Evolutionary conservation across 2,329 filamentous ascomycete species (phyloP), one percentile per base, ranked within the genome.

Genomic region (Phyllosticta citrichinensis): DNA sequence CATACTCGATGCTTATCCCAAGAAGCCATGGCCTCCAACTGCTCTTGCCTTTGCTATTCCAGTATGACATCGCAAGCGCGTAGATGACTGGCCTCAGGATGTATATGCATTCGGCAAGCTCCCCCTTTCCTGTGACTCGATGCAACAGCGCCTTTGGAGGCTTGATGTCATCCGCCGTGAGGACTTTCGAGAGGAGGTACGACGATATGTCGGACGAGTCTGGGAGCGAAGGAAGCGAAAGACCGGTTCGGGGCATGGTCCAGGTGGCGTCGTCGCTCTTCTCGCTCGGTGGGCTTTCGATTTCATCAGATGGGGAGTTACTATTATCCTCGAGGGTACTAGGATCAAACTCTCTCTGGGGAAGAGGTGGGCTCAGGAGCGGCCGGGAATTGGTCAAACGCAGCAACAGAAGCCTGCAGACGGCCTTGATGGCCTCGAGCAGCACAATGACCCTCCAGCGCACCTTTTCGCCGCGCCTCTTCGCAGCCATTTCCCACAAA

Each of bases 131-230:
- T 30, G 80, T 80, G 2, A 81, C 82, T 40, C 85, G 85, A 71
- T 95, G 92, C n/a, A 97, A 80, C 6, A 99, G 82, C 59, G 88
- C 87, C 40, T 88, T 87, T 0, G 94, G 90, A 0, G 93, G 89
- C 73, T 96, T 97, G 78, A 99, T 94, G 71, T 97, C 94, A 75
- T 99, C 94, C 9, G 94, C 91, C 0, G 91, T 96, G 55, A 99
- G 81, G 12, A 97, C 93, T 66, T 95, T 92, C 35, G 88, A 87
- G 24, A 96, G 84, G 4, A 99, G 83, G 73, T 96, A 99, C 53
- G 84, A 85, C 57, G 89, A 90, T 62, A 97, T 92, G 67, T 96
- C 90, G 58, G 86, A 83, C 0, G 87, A 83, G 61, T 87, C 86
- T 0, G 94, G 94, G 17, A 99, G 80, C 55, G 85, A 87, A 0